Evolutionary conservation across 176 grass and related monocot species (phyloP), one percentile per base, ranked within the genome.

Genomic region (Bonia amplexicaulis): DNA sequence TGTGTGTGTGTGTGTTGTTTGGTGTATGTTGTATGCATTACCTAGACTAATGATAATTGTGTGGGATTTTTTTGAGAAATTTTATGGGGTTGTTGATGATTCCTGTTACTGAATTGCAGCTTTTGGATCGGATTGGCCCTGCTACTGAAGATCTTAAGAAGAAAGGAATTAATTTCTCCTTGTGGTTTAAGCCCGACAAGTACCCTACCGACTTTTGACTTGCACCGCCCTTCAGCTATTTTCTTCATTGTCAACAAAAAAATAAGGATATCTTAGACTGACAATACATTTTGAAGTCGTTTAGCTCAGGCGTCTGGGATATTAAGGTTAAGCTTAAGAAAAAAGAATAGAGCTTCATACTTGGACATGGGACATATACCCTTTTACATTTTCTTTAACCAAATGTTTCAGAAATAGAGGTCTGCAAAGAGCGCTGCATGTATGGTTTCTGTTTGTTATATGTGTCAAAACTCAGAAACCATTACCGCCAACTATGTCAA

Each of bases 161-260:
- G 85, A 95, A 95, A 92, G 96, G 91, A 78, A 94, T 98, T 4
- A 88, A 95, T 84, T 98, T 98, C 84, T 92, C 96, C 16, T 74
- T 92, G 83, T 98, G 96, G 91, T 95, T 98, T 71, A 98, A 95
- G 81, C 96, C 93, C 0, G 91, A 95, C 52, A 86, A 92, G 1
- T 98, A 95, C 48, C 73, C 69, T 41, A 95, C 91, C 0, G 93
- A 98, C 76, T 95, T 90, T 55, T 98, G 89, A 95, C 42, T 84
- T 67, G 17, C 37, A 25, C 55, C 2, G 6, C 83, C 16, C 59
- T 47, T 61, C 23, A 15, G 57, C 78, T 75, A 68, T 58, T 57
- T 72, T 79, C 23, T 51, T 66, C 49, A 85, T 6, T 31, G 52
- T 61, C 26, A 74, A 59, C 25, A 12, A 78, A 69, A 69, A 42